phyloP scores from a whole-genome alignment of 139 green algal genomes.

The Helicosporidium sp. region DNA sequence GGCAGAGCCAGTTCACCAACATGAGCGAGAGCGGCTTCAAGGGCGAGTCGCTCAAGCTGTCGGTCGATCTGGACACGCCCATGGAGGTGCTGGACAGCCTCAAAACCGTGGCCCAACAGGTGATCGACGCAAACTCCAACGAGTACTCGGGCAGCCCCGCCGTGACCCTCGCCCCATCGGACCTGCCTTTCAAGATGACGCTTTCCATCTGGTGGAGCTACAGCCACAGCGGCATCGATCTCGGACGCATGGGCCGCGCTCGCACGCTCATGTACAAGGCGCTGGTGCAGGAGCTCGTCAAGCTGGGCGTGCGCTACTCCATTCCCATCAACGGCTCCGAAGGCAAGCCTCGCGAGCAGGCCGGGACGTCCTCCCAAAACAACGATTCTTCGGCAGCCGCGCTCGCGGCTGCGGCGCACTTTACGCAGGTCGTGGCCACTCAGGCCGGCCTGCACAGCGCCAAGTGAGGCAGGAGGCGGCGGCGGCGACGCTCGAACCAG shows the following conservation, averaged over 20 bases:
- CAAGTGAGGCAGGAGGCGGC: too few species aligned
- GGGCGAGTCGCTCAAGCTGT: slow-evolving; percentile 27
- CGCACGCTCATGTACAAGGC: background rate
- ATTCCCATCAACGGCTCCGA: too few species aligned
- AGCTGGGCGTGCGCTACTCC: slow-evolving; percentile 1
- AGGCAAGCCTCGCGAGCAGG: too few species aligned
- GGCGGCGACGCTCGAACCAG: too few species aligned
- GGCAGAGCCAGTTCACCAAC: slow-evolving; percentile 23
- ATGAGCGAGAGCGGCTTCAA: slow-evolving; percentile 22
- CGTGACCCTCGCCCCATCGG: slow-evolving; percentile 2
- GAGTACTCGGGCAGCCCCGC: slow-evolving; percentile 10
- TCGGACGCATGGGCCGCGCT: background rate
- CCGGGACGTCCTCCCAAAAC: too few species aligned
- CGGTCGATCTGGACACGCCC: slow-evolving; percentile 28
- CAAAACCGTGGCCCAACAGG: slow-evolving; percentile 7
- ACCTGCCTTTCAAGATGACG: slow-evolving; percentile 21
- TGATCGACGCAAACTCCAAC: slow-evolving; percentile 12
- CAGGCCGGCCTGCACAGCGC: too few species aligned
- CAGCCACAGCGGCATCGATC: slow-evolving; percentile 12
- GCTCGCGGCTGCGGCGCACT: too few species aligned
- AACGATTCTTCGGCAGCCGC: too few species aligned
- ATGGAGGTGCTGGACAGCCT: slow-evolving; percentile 13
- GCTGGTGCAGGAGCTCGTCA: background rate
- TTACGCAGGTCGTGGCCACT: too few species aligned
- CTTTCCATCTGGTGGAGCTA: slow-evolving; percentile 15